These are phyloP conservation scores for Quercus phellos DNA, from an alignment of 331 rosid genomes.

Conservation along the genomic window DNA sequence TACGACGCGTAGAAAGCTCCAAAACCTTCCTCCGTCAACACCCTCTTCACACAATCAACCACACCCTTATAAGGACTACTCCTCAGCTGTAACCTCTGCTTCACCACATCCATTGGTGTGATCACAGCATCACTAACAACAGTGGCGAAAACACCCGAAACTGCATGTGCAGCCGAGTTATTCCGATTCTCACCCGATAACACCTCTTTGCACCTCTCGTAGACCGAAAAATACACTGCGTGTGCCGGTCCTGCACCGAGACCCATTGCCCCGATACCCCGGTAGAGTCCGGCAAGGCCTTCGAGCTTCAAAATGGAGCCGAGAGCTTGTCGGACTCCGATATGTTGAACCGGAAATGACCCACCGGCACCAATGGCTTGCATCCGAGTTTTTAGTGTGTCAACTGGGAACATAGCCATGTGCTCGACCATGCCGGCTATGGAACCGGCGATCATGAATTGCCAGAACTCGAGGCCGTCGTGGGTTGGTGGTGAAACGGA, in stretches of 20 bases:
- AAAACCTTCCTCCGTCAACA: conserved; percentile 41
- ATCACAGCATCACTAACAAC: conserved; percentile 58
- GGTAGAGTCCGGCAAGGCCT: conserved; percentile 74
- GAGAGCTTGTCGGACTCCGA: conserved; percentile 68
- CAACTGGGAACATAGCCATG: conserved; percentile 96
- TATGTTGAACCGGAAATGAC: conserved; percentile 74
- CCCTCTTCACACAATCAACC: conserved; percentile 40
- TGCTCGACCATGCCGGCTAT: conserved; percentile 83
- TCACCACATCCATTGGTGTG: conserved; percentile 55
- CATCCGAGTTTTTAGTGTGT: conserved; percentile 97
- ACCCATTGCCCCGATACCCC: conserved; percentile 97
- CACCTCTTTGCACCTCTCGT: conserved; percentile 58
- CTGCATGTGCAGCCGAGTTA: conserved; percentile 65
- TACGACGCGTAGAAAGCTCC: conserved; percentile 52
- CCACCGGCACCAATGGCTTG: conserved; percentile 56
- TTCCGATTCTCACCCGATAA: conserved; percentile 59
- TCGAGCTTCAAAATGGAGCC: conserved; percentile 62
- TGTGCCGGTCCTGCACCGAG: conserved; percentile 99
- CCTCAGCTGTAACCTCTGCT: conserved; percentile 50
- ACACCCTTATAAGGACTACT: conserved; percentile 48
- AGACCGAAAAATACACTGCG: conserved; percentile 79
- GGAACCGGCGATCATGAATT: conserved; percentile 92
- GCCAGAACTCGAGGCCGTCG: conserved; percentile 94
- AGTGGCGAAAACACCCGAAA: conserved; percentile 83
- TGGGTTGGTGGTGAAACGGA: conserved; percentile 40